A percentile compares a stretch with the other conserved stretches of the same genome.
These are phyloP conservation scores for Senecio squalidus DNA, from an alignment of 140 eudicot species.

Conservation along the genomic window DNA sequence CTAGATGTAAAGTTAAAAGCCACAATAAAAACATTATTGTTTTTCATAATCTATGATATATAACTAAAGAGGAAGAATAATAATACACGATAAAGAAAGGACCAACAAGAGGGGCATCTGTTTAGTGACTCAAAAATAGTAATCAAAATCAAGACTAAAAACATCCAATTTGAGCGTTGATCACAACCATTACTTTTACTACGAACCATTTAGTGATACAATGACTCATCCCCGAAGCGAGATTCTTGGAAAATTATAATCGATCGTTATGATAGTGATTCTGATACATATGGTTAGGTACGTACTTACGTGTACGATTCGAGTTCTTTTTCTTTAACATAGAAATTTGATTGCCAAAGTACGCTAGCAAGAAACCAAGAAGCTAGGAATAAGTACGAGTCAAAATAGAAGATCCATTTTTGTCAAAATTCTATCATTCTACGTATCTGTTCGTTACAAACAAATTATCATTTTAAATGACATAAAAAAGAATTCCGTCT, in stretches of 20 bases:
- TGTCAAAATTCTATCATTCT: no score
- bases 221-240: constrained; percentile 25
- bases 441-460: no score
- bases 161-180: not conserved
- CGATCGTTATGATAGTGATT: no score
- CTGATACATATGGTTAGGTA: no score
- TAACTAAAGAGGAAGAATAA: constrained; percentile 1
- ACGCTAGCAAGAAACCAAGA: no score
- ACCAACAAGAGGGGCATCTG: constrained; percentile 11
- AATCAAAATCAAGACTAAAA: constrained; percentile 4
- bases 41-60: not conserved
- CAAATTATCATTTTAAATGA: no score
- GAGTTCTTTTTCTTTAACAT: no score
- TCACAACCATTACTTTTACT: constrained; percentile 24
- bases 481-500: no score
- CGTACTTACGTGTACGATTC: no score
- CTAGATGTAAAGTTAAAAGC: not conserved
- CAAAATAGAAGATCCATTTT: no score
- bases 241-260: constrained; percentile 13
- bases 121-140: constrained; percentile 13
- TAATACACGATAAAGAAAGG: constrained; percentile 1
- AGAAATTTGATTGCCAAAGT: no score
- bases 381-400: no score
- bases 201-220: constrained; percentile 22
- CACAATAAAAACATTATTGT: not conserved